Evolutionary conservation across 2,329 filamentous ascomycete genomes (phyloP), one percentile per base, ranked within the genome.

Genomic region (Calonectria multiphialidica): DNA sequence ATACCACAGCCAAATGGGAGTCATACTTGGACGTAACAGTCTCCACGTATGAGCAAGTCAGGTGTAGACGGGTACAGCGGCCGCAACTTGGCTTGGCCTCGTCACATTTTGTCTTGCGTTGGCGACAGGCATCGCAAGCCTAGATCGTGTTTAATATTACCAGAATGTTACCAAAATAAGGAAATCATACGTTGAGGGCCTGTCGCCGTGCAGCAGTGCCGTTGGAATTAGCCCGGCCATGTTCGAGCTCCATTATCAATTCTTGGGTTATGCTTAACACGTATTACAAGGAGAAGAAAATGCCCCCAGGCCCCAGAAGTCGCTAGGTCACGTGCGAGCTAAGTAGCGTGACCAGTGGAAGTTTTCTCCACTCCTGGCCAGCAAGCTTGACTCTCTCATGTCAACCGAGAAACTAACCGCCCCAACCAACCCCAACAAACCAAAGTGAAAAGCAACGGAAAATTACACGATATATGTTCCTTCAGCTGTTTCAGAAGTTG

Each of bases 71-170:
- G 2, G 40, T 6, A 42, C 74, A 75, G 35, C 72, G 72, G 16
- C 68, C 66, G 44, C 75, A 76, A 5, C 57, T 18, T 2, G 74
- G 74, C 40, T 73, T 76, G 4, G 13, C 45, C 35, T 76, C 70
- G 16, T 76, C 70, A 25, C 70, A 76, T 76, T 72, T 75, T 0
- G 74, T 76, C 23, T 76, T 76, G 18, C 74, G 44, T 13, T 73
- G 70, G 6, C 72, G 68, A 44, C 74, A 76, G 44, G 70, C 65
- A 37, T 73, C 74, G 23, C 74, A 76, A 33, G 72, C 74, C 75
- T 74, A 9, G 15, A 12, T 2, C 5, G 21, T 35, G 18, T n/a
- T 62, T 7, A 63, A 16, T 15, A 35, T 25, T 13, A 28, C 18
- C 15, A 7, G 10, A n/a, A n/a, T 28, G 5, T 6, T 2, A 16